These are phyloP conservation scores for Colletotrichum sp. DNA, from an alignment of 2,329 filamentous ascomycete species.

Conservation along the genomic window DNA sequence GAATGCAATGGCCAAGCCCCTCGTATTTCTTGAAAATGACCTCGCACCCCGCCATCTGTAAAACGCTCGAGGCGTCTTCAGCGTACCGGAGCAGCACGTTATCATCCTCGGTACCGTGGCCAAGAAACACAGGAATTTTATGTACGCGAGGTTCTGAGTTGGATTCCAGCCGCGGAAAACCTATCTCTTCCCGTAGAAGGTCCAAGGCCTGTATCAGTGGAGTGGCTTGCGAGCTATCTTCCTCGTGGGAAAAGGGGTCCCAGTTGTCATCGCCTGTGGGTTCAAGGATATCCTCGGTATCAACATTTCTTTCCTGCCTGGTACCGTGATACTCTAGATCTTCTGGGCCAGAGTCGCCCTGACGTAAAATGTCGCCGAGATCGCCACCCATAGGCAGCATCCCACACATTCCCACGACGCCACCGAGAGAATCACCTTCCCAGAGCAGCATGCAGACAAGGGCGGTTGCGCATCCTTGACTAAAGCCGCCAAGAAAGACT, in stretches of 20 bases:
- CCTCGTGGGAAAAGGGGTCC: neutral
- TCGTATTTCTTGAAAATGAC: slow-evolving; percentile 43
- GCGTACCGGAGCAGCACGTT: slow-evolving; percentile 44
- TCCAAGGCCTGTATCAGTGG: neutral
- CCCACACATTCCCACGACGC: slow-evolving; percentile 47
- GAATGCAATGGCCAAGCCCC: slow-evolving; percentile 51
- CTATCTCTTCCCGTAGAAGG: neutral
- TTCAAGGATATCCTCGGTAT: neutral
- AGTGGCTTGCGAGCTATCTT: neutral
- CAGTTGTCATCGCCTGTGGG: neutral
- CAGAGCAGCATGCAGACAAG: slow-evolving; percentile 48
- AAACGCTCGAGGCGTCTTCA: slow-evolving; percentile 32
- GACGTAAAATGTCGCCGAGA: slow-evolving; percentile 28
- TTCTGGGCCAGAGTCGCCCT: neutral
- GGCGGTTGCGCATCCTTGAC: slow-evolving; percentile 57
- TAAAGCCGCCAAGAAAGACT: slow-evolving; percentile 55
- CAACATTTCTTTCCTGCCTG: neutral
- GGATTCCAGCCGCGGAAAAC: neutral
- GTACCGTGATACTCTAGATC: neutral
- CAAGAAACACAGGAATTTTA: slow-evolving; percentile 47
- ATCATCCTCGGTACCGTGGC: slow-evolving; percentile 48
- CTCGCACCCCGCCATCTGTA: slow-evolving; percentile 38
- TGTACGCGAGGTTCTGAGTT: slow-evolving; percentile 17
- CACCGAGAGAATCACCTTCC: slow-evolving; percentile 43
- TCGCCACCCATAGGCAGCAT: slow-evolving; percentile 46